A percentile compares a stretch with the other conserved stretches of the same genome.
These are phyloP conservation scores for Annona cherimola DNA, from an alignment of 164 flowering plant genomes.

Conservation along the genomic window DNA sequence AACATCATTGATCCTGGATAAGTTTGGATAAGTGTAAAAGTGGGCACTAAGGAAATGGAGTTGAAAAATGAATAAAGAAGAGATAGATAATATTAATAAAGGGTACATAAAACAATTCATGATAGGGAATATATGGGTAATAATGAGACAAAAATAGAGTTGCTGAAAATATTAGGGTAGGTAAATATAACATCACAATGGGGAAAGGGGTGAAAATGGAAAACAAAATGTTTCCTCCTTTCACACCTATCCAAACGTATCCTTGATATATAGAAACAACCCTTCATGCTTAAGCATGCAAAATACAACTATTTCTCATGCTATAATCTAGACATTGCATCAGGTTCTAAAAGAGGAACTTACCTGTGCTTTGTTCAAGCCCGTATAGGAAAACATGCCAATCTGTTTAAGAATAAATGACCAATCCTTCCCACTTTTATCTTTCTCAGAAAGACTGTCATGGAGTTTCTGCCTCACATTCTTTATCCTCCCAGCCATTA, in stretches of 20 bases:
- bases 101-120: too few relatives aligned
- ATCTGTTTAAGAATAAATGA: slow-evolving; percentile 89
- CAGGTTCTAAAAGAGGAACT: neutral
- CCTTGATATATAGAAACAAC: too few relatives aligned
- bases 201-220: too few relatives aligned
- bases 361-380: slow-evolving; percentile 93
- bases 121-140: too few relatives aligned
- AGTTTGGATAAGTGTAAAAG: neutral
- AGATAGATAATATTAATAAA: too few relatives aligned
- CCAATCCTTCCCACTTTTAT: slow-evolving; percentile 92
- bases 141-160: too few relatives aligned
- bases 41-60: too few relatives aligned
- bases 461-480: slow-evolving; percentile 75
- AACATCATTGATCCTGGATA: neutral
- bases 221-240: neutral
- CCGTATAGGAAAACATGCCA: slow-evolving; percentile 98
- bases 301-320: neutral
- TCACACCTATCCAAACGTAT: neutral
- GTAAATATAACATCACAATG: too few relatives aligned
- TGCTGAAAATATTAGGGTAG: too few relatives aligned
- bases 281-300: neutral
- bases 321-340: neutral
- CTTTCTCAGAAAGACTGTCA: slow-evolving; percentile 69
- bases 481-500: slow-evolving; percentile 98
- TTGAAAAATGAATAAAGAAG: too few relatives aligned